Percentiles rank a stretch among this genome's conserved stretches.
Conservation (phyloP, 352 stramenopile genomes). For the Phytophthora sp. region DNA sequence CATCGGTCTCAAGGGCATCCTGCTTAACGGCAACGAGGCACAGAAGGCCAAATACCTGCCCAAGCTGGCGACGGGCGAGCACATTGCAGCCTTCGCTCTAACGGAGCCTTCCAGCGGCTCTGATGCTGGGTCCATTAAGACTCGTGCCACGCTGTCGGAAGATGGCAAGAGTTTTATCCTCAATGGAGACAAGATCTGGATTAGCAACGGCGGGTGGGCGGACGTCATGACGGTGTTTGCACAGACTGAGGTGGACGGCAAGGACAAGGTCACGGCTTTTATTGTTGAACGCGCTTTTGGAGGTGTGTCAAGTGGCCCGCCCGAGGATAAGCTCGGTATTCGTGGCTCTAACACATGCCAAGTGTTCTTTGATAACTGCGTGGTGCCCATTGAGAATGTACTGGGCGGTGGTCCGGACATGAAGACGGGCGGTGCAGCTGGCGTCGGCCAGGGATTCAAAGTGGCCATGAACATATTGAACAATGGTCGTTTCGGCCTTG, state of each 20-base stretch:
- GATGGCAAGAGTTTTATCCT: conserved; percentile 92
- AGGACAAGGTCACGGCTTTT: conserved; percentile 98
- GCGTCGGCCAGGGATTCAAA: conserved; percentile 92
- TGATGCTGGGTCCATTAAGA: conserved; percentile 92
- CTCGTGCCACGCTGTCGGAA: conserved; percentile 87
- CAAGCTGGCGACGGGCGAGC: conserved; percentile 88
- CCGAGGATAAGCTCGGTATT: conserved; percentile 98
- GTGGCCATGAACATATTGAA: conserved; percentile 94
- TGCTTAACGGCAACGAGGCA: conserved; percentile 85
- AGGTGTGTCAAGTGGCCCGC: conserved; percentile 90
- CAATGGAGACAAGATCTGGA: conserved; percentile 97
- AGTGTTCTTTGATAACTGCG: conserved; percentile 96
- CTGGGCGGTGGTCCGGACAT: conserved; percentile 81
- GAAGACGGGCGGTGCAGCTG: conserved; percentile 70
- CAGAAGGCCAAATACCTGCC: conserved; percentile 91
- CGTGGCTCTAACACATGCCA: conserved; percentile 97
- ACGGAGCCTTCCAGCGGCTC: conserved; percentile 92
- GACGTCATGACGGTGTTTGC: conserved; percentile 98
- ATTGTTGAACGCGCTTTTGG: conserved; percentile 95
- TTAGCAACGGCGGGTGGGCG: conserved; percentile 96
- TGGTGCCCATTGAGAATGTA: conserved; percentile 93
- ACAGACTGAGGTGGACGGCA: conserved; percentile 94
- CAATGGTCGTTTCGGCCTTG: conserved; percentile 92
- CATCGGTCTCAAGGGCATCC: conserved; percentile 88
- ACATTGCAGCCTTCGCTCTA: conserved; percentile 87